phyloP scores from a whole-genome alignment of 331 rosid genomes.

The Malus hybrid region DNA sequence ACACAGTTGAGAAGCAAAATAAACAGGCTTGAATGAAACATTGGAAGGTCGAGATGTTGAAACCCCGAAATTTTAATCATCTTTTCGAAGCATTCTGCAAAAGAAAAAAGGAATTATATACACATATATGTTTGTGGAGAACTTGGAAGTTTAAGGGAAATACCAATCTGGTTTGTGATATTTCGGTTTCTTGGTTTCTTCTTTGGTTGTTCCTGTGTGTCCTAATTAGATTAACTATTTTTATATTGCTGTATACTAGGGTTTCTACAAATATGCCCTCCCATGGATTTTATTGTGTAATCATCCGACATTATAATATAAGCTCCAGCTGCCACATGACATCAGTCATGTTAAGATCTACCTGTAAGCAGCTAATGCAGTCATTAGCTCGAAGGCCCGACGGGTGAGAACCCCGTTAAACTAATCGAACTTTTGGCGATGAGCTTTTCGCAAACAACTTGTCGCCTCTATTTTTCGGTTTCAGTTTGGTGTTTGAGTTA shows the following conservation, averaged over 20 bases:
- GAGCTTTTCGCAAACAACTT: background rate
- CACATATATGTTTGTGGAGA: background rate
- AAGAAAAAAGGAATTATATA: background rate
- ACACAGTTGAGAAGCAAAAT: slow-evolving; percentile 26
- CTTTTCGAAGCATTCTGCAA: slow-evolving; percentile 22
- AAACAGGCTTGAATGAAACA: slow-evolving; percentile 19
- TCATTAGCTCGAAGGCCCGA: background rate
- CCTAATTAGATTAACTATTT: slow-evolving; percentile 19
- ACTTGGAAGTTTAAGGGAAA: slow-evolving; percentile 3
- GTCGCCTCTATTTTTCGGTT: background rate
- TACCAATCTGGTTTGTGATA: background rate
- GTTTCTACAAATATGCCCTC: slow-evolving; percentile 2
- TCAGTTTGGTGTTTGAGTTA: background rate
- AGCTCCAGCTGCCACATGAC: slow-evolving; percentile 1
- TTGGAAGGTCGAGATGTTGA: slow-evolving; percentile 17
- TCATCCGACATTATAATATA: slow-evolving; percentile 2
- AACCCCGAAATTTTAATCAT: slow-evolving; percentile 10
- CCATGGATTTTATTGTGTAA: slow-evolving; percentile 13
- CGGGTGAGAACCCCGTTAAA: background rate
- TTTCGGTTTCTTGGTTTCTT: slow-evolving; percentile 34
- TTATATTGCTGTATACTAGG: background rate
- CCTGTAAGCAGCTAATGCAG: background rate
- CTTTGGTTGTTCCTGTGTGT: slow-evolving; percentile 17
- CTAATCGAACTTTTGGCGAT: background rate
- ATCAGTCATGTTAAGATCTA: background rate